Conservation (phyloP, 2,329 filamentous ascomycete species). For the Aspergillus cejpii region DNA sequence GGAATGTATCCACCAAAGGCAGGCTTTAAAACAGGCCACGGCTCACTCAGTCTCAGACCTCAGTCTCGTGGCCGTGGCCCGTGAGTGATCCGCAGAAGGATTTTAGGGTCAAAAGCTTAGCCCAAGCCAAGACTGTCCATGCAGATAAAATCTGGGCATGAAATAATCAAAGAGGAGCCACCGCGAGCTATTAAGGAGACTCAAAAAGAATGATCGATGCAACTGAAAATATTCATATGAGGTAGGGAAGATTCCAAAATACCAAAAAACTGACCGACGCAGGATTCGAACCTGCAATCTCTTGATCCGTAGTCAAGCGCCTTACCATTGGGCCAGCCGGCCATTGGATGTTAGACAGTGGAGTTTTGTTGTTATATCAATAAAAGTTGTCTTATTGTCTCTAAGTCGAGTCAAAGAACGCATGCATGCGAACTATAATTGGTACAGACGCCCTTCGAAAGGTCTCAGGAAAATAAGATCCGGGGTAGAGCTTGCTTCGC, state of each 20-base stretch:
- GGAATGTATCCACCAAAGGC: neutral
- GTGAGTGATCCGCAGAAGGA: too few species aligned
- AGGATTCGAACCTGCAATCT: constrained; percentile 46
- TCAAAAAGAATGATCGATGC: neutral
- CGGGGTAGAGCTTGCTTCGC: constrained; percentile 2
- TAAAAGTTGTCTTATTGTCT: too few species aligned
- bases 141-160: too few species aligned
- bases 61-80: too few species aligned
- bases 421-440: neutral
- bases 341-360: neutral
- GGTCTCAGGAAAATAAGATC: constrained; percentile 3
- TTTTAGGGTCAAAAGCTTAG: neutral
- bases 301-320: constrained; percentile 33
- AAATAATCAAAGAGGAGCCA: too few species aligned
- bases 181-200: too few species aligned
- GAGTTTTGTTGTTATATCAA: neutral
- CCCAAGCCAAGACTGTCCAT: neutral
- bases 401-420: too few species aligned
- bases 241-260: neutral
- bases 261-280: constrained; percentile 26
- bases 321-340: constrained; percentile 21
- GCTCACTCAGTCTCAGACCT: too few species aligned
- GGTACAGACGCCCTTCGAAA: constrained; percentile 8
- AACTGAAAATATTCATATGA: neutral
- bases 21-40: too few species aligned